Percentiles rank a stretch among this genome's conserved stretches.
Evolutionary conservation across 805 yeast genomes (phyloP).

Genomic region (Maudiozyma turicensis): DNA sequence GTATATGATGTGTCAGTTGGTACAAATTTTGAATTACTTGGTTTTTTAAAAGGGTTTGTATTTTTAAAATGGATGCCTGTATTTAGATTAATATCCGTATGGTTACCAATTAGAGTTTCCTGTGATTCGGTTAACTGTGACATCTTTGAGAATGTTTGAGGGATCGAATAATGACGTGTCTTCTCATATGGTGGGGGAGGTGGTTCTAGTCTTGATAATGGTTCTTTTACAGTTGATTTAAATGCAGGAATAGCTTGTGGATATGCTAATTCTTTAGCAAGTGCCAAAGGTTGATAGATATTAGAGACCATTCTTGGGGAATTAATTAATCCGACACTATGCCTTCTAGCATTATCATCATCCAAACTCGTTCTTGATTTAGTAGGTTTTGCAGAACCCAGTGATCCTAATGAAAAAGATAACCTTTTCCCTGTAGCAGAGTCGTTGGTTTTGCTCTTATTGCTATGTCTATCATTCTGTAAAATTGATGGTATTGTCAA

Average conservation of each 20-base stretch:
- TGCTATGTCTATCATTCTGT: background rate
- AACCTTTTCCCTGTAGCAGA: background rate
- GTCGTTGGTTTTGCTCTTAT: background rate
- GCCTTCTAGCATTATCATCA: conserved; percentile 1
- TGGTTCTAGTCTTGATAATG: background rate
- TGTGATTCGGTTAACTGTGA: background rate
- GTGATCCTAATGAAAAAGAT: background rate
- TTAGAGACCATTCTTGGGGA: conserved; percentile 35
- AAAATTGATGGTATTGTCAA: conserved; percentile 9
- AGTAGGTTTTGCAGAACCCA: background rate
- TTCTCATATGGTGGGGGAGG: conserved; percentile 3
- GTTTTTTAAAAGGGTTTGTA: background rate
- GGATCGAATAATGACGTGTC: background rate
- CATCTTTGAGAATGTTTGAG: background rate
- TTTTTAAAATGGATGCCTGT: background rate
- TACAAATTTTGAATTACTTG: background rate
- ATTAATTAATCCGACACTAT: conserved; percentile 1
- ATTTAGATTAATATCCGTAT: background rate
- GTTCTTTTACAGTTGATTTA: conserved; percentile 19
- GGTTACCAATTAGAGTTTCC: background rate
- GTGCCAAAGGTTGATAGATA: conserved; percentile 44
- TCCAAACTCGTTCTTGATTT: background rate
- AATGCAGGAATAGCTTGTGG: conserved; percentile 59
- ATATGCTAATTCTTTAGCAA: conserved; percentile 39
- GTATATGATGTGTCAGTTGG: background rate